These are phyloP conservation scores for Syzygium aromaticum DNA, from an alignment of 345 rosid genomes.

Conservation along the genomic window DNA sequence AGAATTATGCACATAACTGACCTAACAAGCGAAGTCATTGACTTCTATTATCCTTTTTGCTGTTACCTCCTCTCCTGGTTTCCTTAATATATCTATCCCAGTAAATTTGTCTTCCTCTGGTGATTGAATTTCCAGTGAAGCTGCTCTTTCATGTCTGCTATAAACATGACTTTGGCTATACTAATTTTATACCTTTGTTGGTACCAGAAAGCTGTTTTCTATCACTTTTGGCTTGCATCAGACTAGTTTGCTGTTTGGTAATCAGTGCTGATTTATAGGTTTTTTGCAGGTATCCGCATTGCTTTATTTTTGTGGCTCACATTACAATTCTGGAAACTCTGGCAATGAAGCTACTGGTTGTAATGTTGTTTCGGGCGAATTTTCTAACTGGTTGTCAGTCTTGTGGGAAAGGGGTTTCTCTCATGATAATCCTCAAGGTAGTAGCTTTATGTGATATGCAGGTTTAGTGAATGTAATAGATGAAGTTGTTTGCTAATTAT, in stretches of 20 bases:
- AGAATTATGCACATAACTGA: not conserved
- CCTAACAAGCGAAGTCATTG: not conserved
- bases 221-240: not conserved
- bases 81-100: not conserved
- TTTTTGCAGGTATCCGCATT: constrained; percentile 48
- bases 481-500: not conserved
- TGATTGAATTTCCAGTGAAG: not conserved
- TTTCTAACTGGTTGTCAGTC: constrained; percentile 71
- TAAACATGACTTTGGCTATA: not conserved
- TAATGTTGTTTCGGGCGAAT: constrained; percentile 25
- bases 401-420: constrained; percentile 78
- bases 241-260: not conserved
- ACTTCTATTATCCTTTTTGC: not conserved
- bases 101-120: not conserved
- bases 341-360: constrained; percentile 17
- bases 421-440: constrained; percentile 95
- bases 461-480: not conserved
- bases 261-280: not conserved
- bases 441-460: constrained; percentile 4
- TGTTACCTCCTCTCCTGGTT: not conserved
- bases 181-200: not conserved
- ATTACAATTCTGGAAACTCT: constrained; percentile 36
- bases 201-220: not conserved
- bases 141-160: not conserved
- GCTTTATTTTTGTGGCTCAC: constrained; percentile 50